A percentile compares a stretch with the other conserved stretches of the same genome.
These are phyloP conservation scores for Metarhizium robertsii DNA, from an alignment of 2,329 filamentous ascomycete genomes.

Conservation along the genomic window DNA sequence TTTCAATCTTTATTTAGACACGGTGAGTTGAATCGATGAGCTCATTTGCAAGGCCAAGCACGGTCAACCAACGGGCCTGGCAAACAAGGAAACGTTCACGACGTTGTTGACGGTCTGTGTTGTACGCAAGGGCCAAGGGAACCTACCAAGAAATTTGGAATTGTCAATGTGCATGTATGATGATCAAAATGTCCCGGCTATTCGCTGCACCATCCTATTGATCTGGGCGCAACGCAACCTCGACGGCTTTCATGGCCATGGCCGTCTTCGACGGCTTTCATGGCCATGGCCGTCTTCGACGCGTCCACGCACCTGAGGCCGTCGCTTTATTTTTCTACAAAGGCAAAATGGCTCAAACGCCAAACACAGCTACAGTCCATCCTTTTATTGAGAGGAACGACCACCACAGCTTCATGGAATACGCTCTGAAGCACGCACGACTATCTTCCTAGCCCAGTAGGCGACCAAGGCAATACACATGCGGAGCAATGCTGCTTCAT, in stretches of 20 bases:
- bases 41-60: too few relatives aligned
- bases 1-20: too few relatives aligned
- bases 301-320: background rate
- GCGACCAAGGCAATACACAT: slow-evolving; percentile 28
- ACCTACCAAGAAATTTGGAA: too few relatives aligned
- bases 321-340: background rate
- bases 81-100: background rate
- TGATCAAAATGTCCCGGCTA: too few relatives aligned
- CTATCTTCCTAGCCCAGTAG: slow-evolving; percentile 25
- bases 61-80: too few relatives aligned
- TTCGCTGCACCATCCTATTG: too few relatives aligned
- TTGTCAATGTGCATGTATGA: too few relatives aligned
- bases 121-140: background rate
- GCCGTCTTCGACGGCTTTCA: background rate
- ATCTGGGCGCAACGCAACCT: too few relatives aligned
- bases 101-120: background rate
- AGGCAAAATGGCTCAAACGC: background rate
- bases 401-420: slow-evolving; percentile 23
- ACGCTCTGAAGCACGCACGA: slow-evolving; percentile 23
- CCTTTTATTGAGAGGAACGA: background rate
- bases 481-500: slow-evolving; percentile 35
- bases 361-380: background rate
- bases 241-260: background rate
- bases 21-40: too few relatives aligned
- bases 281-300: background rate